A percentile compares a stretch with the other conserved stretches of the same genome.
Evolutionary conservation across 2,329 filamentous ascomycete species (phyloP).

Genomic region (Aureobasidium uvarum): DNA sequence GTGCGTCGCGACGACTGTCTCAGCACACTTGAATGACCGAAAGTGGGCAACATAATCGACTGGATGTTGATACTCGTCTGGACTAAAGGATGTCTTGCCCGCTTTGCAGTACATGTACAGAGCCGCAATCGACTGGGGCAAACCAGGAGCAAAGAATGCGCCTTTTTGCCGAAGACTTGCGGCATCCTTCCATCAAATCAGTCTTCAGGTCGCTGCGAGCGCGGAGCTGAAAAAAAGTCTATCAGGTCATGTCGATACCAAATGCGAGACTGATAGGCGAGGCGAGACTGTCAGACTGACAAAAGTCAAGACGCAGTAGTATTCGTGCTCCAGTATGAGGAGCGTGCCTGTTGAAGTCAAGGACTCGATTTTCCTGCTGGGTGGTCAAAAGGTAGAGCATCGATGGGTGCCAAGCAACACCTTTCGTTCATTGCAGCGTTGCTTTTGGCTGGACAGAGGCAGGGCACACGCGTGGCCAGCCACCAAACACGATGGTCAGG

Average conservation of each 20-base stretch:
- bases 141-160: neutral
- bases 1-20: too few relatives aligned
- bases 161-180: neutral
- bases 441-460: neutral
- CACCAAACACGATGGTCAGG: neutral
- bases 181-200: neutral
- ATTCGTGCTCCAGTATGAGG: too few relatives aligned
- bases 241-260: neutral
- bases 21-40: too few relatives aligned
- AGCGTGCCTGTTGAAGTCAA: neutral
- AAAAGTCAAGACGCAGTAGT: neutral
- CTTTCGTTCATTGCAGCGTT: neutral
- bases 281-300: neutral
- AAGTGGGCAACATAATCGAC: neutral
- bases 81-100: neutral
- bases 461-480: constrained; percentile 3
- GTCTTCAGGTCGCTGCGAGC: neutral
- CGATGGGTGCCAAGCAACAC: neutral
- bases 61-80: neutral
- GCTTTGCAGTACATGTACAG: too few relatives aligned
- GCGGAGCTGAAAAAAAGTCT: constrained; percentile 9
- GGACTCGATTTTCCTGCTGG: neutral
- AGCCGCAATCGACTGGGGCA: neutral
- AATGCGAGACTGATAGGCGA: neutral
- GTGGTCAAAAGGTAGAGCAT: neutral